Evolutionary conservation across 805 yeast species (phyloP), one percentile per base, ranked within the genome.

Genomic region (Tetrapisispora namnaoensis): DNA sequence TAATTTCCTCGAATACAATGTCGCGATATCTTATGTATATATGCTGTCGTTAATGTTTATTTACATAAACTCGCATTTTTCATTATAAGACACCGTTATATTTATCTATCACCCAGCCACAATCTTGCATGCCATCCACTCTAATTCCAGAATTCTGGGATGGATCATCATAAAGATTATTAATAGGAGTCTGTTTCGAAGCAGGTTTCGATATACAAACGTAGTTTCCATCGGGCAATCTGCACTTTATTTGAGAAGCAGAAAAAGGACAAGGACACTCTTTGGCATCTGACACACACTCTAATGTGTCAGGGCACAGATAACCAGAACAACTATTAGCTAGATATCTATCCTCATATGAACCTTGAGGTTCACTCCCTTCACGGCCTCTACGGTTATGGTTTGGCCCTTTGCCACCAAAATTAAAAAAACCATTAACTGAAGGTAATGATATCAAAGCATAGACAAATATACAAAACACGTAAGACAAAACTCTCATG

Each of bases 181-280:
- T 63, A 9, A 71, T 42, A 8, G 53, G 68, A 58, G 50, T 57
- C 48, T 78, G 75, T 10, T 63, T 67, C 2, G 71, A 66, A 2
- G 86, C 80, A 1, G 95, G 91, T 55, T 83, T 85, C 20, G 96
- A 84, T 39, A 93, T 83, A 65, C 99, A 93, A 16, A 90, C 73
- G 60, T 71, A 83, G 48, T 77, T 77, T 32, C 71, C 67, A 18
- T 79, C 74, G 0, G 96, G 95, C 38, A 86, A 69, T 2, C 75
- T 62, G 65, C 99, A 93, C 59, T 86, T 84, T 52, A 86, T 59
- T 62, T 91, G 96, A 1, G 95, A 82, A 50, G 80, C 78, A 1
- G 96, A 93, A 61, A 79, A 91, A 2, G 87, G 88, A 63, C 99
- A 93, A 1, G 97, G 96, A 63, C 99, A 93, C 46, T 82, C 85